Evolutionary conservation across 2,329 filamentous ascomycete genomes (phyloP), one percentile per base, ranked within the genome.

Genomic region (Orbilia ellipsospora): DNA sequence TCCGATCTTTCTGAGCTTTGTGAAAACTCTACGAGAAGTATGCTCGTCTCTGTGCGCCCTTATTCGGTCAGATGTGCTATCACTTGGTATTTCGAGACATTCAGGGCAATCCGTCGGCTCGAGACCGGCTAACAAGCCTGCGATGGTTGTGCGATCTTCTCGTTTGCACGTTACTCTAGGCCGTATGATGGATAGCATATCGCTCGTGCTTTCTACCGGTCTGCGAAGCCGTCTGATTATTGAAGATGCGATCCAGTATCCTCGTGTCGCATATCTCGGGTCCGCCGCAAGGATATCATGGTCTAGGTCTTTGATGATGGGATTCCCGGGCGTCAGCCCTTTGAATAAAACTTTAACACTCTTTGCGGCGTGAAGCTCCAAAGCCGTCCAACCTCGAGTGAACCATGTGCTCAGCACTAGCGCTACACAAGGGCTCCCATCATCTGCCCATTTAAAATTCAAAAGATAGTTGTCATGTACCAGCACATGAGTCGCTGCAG

Each of bases 361-460:
- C n/a, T 42, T 61, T 0, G 79, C 79, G 28, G 26, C 54, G 4
- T 56, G 51, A 2, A 80, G 63, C 51, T 80, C 79, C n/a, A 80
- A 50, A 12, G 79, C 78, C 6, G 79, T 80, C 79, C 79, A 80
- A 7, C 79, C 78, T 16, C 79, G 74, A 45, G 65, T 79, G 28
- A 80, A 79, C 79, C 79, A 80, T 10, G 77, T 62, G 1, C 78
- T 80, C 23, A 80, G 65, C 0, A 79, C 36, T 0, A 80, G 64
- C 2, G 78, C 78, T 45, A 80, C 65, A 51, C 78, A 80, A 4
- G 78, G 77, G 13, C 65, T 73, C 8, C 77, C 68, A n/a, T 77
- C 60, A 26, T 77, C 77, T 16, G 42, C 48, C 79, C 79, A 80
- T 42, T 77, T 55, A 18, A 76, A 74, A 5, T 73, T 70, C 7